These are phyloP conservation scores for Candida stauntonica DNA, from an alignment of 805 yeast species.

Conservation along the genomic window DNA sequence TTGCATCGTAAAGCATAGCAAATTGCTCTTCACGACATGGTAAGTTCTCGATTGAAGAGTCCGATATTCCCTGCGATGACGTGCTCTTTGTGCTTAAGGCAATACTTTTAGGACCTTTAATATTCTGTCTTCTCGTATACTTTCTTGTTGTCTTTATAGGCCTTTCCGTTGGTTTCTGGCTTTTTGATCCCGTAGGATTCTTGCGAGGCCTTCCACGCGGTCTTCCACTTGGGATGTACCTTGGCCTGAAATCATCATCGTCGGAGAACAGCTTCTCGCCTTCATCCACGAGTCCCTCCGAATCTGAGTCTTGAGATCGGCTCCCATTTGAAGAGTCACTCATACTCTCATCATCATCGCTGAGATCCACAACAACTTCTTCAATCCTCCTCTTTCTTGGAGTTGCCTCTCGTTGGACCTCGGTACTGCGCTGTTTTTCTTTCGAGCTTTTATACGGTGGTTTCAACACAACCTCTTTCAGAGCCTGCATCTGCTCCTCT, in stretches of 20 bases:
- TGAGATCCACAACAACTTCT: slow-evolving; percentile 10
- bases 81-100: not conserved
- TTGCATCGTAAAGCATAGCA: slow-evolving; percentile 56
- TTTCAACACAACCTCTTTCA: slow-evolving; percentile 21
- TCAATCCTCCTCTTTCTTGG: slow-evolving; percentile 1
- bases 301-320: too few relatives aligned
- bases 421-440: not conserved
- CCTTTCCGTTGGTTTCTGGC: not conserved
- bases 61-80: slow-evolving; percentile 7
- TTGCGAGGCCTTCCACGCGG: slow-evolving; percentile 15
- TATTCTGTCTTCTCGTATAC: slow-evolving; percentile 25
- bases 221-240: slow-evolving; percentile 20
- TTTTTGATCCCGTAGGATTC: slow-evolving; percentile 1
- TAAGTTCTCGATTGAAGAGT: slow-evolving; percentile 29
- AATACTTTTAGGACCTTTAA: slow-evolving; percentile 23
- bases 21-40: slow-evolving; percentile 90
- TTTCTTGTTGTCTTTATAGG: slow-evolving; percentile 11
- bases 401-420: too few relatives aligned
- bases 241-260: slow-evolving; percentile 28
- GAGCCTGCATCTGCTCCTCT: slow-evolving; percentile 22
- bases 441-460: slow-evolving; percentile 6
- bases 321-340: too few relatives aligned
- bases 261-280: slow-evolving; percentile 6
- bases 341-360: slow-evolving; percentile 9
- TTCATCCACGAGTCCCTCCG: not conserved